Base-by-base conservation (phyloP, 2,329 filamentous ascomycete species). In the Eutypella sp. region DNA sequence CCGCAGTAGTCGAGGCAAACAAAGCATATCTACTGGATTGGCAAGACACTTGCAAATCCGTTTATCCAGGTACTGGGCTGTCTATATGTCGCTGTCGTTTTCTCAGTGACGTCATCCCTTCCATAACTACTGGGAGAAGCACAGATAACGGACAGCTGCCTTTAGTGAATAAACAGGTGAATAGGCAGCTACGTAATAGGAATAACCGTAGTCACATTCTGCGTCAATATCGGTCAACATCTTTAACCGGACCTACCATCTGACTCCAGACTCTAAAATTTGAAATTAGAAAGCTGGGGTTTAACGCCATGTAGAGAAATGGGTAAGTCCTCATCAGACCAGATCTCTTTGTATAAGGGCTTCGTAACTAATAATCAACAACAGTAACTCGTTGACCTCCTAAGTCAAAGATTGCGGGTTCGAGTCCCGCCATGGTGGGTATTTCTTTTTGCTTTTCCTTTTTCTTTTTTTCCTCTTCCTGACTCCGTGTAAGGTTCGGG, bases 361-460 rank as follows among this genome's bases (percentile, higher is more conserved):
- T 13, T 15, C 5, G 31, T 39, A 24, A 39, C n/a, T 23, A 22
- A 39, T n/a, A n/a, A n/a, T n/a, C n/a, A 39, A 8, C 16, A 22
- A 11, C 10, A 39, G 36, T 39, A 39, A 39, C 36, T 39, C 36
- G 36, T 39, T 23, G 36, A 39, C 36, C 36, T 39, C 36, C 36
- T 39, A 39, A 22, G 19, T 39, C 19, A 39, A 19, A 22, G 19
- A 39, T 39, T 39, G 36, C 36, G 36, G 36, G 36, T 39, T 39
- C 36, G 36, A 39, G 36, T 39, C 36, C 36, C 36, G 36, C 23
- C 36, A 19, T 39, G 36, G 19, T 13, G 13, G 18, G 15, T 15
- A n/a, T 13, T 16, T 22, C 10, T 20, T 39, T 39, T 38, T 2
- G 2, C 34, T 37, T 20, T 19, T 18, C 9, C 34, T 19, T 37